Evolutionary conservation across 1,139 yeast genomes (phyloP), one percentile per base, ranked within the genome.

Genomic region (Candida glucosophila): DNA sequence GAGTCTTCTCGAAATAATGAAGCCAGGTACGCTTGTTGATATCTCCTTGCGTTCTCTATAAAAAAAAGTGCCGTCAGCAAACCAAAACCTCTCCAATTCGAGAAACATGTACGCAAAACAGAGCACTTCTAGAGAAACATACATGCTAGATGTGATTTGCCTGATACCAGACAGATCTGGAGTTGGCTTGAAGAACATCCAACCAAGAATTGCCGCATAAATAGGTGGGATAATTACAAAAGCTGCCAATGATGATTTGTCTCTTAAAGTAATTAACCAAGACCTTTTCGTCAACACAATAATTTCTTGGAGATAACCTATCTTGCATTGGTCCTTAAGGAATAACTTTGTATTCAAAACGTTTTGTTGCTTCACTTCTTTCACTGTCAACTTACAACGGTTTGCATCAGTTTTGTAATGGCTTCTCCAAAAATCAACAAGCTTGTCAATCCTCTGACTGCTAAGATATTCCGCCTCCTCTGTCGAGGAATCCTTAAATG

Each of bases 41-140:
- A 77, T 69, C 35, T 85, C 94, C 26, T 71, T 67, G 32, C 80
- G 63, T 47, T 85, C 95, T 33, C 90, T 57, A 45, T 77, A 81
- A 47, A 76, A 83, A 12, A 75, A 65, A 22, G 67, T 57, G 19
- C 88, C 73, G 47, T 83, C 95, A 6, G 63, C 57, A 5, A 64
- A 57, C 60, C 88, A 80, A 5, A 83, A 54, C 23, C 95, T 58
- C 44, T 79, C 82, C 4, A 78, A 63, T 49, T 85, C 95, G 44
- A 77, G 75, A 27, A 81, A 57, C 44, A 80, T 52, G 23, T 83
- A 72, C 30, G 77, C 50, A 44, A 82, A 80, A 3, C 83, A 80
- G 44, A 80, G 75, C 13, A 79, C 56, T 26, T 83, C 80, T 27
- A 69, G 54, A 22, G 78, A 62, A 3, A 73, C 74, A 50, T 83